These are phyloP conservation scores for Vitis rupestris DNA, from an alignment of 164 flowering plant species.

Conservation along the genomic window DNA sequence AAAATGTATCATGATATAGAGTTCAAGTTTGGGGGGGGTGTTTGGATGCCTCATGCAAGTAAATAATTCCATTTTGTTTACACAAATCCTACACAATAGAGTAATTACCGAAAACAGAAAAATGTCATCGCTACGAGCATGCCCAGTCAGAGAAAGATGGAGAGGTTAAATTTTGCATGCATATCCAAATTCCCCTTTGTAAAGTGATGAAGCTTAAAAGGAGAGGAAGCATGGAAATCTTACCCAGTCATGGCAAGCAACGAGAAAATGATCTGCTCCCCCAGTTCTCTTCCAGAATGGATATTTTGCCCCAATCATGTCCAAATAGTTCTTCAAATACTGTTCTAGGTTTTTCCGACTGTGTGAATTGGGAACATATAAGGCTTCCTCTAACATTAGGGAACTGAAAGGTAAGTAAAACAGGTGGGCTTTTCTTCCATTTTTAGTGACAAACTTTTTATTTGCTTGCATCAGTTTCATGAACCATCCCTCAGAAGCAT, in stretches of 20 bases:
- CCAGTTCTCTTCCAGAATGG: slow-evolving; percentile 73
- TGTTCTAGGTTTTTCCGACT: slow-evolving; percentile 40
- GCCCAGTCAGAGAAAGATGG: too few relatives aligned
- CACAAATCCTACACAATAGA: too few relatives aligned
- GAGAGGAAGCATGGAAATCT: slow-evolving; percentile 2
- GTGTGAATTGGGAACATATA: slow-evolving; percentile 59
- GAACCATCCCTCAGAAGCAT: slow-evolving; percentile 90
- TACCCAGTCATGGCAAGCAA: slow-evolving; percentile 88
- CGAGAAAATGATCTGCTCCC: slow-evolving; percentile 75
- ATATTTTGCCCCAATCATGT: slow-evolving; percentile 39
- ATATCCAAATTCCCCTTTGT: background rate
- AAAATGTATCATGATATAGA: background rate
- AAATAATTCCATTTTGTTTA: too few relatives aligned
- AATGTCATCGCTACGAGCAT: too few relatives aligned
- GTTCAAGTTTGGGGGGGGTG: background rate
- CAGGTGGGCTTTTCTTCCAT: slow-evolving; percentile 60
- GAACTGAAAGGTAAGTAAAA: slow-evolving; percentile 82
- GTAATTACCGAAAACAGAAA: too few relatives aligned
- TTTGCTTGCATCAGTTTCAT: slow-evolving; percentile 59
- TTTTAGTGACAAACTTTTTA: slow-evolving; percentile 44
- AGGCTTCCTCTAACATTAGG: slow-evolving; percentile 41
- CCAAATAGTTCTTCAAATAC: slow-evolving; percentile 49
- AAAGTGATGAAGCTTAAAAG: background rate
- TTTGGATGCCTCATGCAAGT: too few relatives aligned
- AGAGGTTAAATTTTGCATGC: too few relatives aligned